Base-by-base conservation (phyloP, 2,329 filamentous ascomycete species). In the Ceratocystis variospora region DNA sequence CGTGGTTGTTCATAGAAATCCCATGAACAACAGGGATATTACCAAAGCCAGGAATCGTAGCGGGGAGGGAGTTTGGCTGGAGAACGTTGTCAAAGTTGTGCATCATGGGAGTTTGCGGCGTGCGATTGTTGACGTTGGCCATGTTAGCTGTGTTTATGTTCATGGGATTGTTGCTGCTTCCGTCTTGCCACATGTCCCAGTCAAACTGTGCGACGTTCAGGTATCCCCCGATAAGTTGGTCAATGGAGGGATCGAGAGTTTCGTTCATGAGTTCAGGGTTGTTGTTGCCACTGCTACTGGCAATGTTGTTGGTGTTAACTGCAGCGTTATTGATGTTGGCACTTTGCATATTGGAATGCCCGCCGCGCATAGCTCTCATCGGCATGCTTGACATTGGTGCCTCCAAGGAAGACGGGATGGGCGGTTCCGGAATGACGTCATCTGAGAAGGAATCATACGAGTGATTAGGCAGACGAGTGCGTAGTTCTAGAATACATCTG, bases 401-500 rank as follows among this genome's bases (percentile, higher is more conserved):
- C 31, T 55, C 61, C 15, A 68, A 61, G n/a, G 66, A 68, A 19
- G 66, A 48, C 44, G 66, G 66, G 17, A 68, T 63, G 12, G 61
- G 45, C 12, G 63, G 63, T 50, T 68, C 68, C 7, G 48, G 19
- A 46, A 66, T 61, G 57, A 72, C 31, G 69, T 73, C 69, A 62
- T 69, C 46, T 68, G 70, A 66, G 68, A 72, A 67, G 63, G 71
- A 67, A 68, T 72, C 68, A 68, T 72, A 66, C 72, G 72, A 4
- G 72, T 72, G 2, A 72, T 70, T 71, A 6, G 79, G 78, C 28
- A 82, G 71, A 22, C 75, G 70, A 1, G 75, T 72, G 53, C 76
- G 77, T 10, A 84, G 73, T 48, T 74, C 78, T 19, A 73, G 70
- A 46, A 85, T 76, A 61, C 77, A 83, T 3, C 70, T 69, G 0